Evolutionary conservation across 2,329 filamentous ascomycete genomes (phyloP), one percentile per base, ranked within the genome.

Genomic region (Paecilomyces dactylethromorphus): DNA sequence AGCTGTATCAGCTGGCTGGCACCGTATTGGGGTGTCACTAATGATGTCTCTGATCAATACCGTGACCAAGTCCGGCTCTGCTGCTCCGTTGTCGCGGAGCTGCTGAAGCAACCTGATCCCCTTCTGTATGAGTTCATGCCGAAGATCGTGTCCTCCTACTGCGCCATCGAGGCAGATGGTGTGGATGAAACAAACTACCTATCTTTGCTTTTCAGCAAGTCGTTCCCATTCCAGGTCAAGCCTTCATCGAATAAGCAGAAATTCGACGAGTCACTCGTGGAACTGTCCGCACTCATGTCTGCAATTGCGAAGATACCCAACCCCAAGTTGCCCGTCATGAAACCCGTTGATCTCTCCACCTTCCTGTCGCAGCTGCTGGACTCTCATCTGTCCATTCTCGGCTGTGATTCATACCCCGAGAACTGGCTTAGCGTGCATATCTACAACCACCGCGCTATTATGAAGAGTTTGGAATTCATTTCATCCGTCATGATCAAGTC

Each of bases 351-450:
- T 60, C 82, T 93, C 55, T 84, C 88, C 10, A 82, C 84, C 2
- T 85, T 96, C 50, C 73, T 97, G 10, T 87, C 91, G 64, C 89
- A 92, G 66, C 85, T 89, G 0, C 82, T 99, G 26, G 87, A 90
- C 60, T 89, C 96, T 7, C 88, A 96, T 68, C 90, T 92, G 74
- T 97, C 92, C 63, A 91, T 99, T 56, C 79, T 99, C 11, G 86
- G 88, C 59, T 92, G 92, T 65, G 90, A 95, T 68, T 91, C 94
- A 0, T 97, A 96, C 74, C 94, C 95, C 0, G 79, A 85, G 18
- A 87, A 84, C 60, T 99, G 94, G 95, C 80, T 99, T 52, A 97
- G 92, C 72, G 85, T 96, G 57, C 89, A 95, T 68, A 94, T 97
- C 49, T 94, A 90, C 74, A 90, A 96, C 69, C 91, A 96, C 77